phyloP scores from a whole-genome alignment of 208 protist genomes.

The Acanthamoeba divionensis region DNA sequence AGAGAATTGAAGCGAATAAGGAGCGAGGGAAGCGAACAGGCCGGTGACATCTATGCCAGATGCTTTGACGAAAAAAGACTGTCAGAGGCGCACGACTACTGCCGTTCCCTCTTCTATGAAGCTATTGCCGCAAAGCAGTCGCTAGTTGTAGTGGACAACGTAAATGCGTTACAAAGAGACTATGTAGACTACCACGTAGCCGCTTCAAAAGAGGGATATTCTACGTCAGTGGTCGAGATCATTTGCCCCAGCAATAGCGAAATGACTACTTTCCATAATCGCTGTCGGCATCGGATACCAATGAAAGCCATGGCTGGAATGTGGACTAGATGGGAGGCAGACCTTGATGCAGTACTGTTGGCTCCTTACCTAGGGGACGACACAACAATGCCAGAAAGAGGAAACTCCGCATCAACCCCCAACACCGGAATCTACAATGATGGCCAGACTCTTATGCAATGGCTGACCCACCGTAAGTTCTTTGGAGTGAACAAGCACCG shows the following conservation, averaged over 20 bases:
- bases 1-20: constrained; percentile 7
- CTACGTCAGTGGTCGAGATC: background rate
- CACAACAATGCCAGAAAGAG: background rate
- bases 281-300: background rate
- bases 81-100: constrained; percentile 22
- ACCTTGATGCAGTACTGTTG: background rate
- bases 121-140: background rate
- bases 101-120: background rate
- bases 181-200: background rate
- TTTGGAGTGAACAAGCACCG: background rate
- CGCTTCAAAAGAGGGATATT: background rate
- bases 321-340: background rate
- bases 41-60: background rate
- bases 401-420: background rate
- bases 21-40: background rate
- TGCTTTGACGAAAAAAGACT: constrained; percentile 3
- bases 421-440: background rate
- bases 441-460: background rate
- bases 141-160: constrained; percentile 12
- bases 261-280: background rate
- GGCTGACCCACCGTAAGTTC: background rate
- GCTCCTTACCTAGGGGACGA: background rate
- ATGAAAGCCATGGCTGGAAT: background rate
- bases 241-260: background rate
- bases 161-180: background rate